A percentile compares a stretch with the other conserved stretches of the same genome.
Conservation (phyloP, 1,139 yeast species). For the Blastobotrys capitulatus region DNA sequence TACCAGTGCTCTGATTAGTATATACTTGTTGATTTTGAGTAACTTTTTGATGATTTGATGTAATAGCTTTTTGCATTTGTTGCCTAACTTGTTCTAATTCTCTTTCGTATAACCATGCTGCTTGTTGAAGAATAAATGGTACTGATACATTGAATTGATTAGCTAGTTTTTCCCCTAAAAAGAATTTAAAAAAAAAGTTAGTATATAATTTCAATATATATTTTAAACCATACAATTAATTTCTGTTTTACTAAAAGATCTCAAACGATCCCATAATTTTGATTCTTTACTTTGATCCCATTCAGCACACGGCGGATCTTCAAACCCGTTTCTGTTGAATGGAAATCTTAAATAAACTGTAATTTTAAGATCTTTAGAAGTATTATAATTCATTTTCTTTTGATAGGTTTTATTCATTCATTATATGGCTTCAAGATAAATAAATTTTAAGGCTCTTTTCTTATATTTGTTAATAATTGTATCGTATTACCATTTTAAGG, state of each 20-base stretch:
- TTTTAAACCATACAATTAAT: constrained; percentile 41
- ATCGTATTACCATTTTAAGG: no score
- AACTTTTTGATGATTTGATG: constrained; percentile 1
- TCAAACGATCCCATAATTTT: constrained; percentile 38
- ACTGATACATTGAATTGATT: constrained; percentile 35
- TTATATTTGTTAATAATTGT: no score
- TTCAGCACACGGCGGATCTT: constrained; percentile 37
- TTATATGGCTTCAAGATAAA: no score
- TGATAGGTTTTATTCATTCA: constrained; percentile 4
- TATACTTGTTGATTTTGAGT: not conserved
- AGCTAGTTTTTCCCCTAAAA: constrained; percentile 19
- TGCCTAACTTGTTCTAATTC: constrained; percentile 39
- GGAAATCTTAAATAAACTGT: constrained; percentile 38
- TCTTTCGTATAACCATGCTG: constrained; percentile 43
- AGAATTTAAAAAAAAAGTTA: not conserved
- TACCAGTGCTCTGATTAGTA: no score
- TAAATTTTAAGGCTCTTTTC: no score
- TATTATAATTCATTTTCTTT: not conserved
- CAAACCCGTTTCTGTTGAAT: constrained; percentile 37
- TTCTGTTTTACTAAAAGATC: constrained; percentile 32
- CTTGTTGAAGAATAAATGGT: constrained; percentile 41
- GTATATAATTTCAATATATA: no score
- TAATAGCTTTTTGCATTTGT: constrained; percentile 30
- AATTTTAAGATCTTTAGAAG: constrained; percentile 2
- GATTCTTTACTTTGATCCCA: constrained; percentile 41